Base-by-base conservation (phyloP, 2,329 filamentous ascomycete species). In the Cladosporium sp. region DNA sequence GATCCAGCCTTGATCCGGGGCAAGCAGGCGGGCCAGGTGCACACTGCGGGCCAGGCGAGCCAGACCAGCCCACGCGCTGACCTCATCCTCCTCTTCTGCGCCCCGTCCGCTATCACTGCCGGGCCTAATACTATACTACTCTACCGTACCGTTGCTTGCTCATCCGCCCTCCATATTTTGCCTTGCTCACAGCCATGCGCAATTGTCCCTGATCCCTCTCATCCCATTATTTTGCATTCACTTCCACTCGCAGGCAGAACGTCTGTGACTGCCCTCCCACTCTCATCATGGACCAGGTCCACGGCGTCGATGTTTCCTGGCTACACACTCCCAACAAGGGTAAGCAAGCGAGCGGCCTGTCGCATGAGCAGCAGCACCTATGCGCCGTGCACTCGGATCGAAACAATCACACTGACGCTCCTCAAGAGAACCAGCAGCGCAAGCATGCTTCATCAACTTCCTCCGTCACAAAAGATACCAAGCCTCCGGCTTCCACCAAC, bases 231-330 rank as follows among this genome's bases (percentile, higher is more conserved):
- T 27, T 27, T 27, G 22, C 22, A 4, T 9, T 27, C 22, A 27
- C 22, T 27, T 27, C 22, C 22, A 27, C 22, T 27, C 22, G 22
- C 22, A 9, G 22, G 22, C 22, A 27, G 22, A 4, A 5, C 4
- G 22, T 27, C 22, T 27, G 22, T 9, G 22, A 27, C 22, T 27
- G 22, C 22, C 22, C 22, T 17, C 32, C 15, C 32, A 36, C 32
- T 11, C 30, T n/a, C 13, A 44, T 29, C 38, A 92, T 92, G 88
- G 88, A 92, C 71, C 84, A 86, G 61, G 81, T 88, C 58, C 84
- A 89, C 68, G 85, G 85, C 59, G 81, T 95, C 64, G 89, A 95
- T 71, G 89, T 95, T 65, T 90, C 86, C 70, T 95, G 89, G 89
- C 86, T 95, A 76, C 87, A 93, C 71, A 86, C 88, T 66, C 82